phyloP scores from a whole-genome alignment of 2,329 filamentous ascomycete genomes.

The Malbranchea cinnamomea region DNA sequence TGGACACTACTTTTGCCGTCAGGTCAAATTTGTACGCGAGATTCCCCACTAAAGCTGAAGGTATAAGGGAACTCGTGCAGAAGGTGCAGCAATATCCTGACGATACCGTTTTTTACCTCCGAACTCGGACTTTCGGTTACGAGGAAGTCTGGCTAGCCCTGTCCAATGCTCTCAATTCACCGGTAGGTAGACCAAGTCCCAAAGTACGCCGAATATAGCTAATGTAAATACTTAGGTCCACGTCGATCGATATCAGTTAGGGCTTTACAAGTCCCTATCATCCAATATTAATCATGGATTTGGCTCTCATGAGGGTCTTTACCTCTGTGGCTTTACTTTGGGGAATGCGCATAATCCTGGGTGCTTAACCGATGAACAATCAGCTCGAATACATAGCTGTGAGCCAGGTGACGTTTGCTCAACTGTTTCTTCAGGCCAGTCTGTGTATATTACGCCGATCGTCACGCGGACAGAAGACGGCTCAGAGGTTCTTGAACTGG shows the following conservation, averaged over 20 bases:
- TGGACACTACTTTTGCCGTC: slow-evolving; percentile 68
- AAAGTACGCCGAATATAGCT: too few species aligned
- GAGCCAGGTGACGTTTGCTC: slow-evolving; percentile 47
- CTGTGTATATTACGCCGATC: slow-evolving; percentile 67
- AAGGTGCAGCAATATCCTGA: slow-evolving; percentile 54
- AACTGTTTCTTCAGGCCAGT: slow-evolving; percentile 29
- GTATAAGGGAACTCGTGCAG: slow-evolving; percentile 55
- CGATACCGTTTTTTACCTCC: slow-evolving; percentile 68
- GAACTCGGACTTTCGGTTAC: slow-evolving; percentile 86
- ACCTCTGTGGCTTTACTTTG: slow-evolving; percentile 56
- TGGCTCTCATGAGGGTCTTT: slow-evolving; percentile 44
- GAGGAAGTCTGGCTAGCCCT: slow-evolving; percentile 84
- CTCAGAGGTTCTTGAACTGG: slow-evolving; percentile 53
- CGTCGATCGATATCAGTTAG: slow-evolving; percentile 64
- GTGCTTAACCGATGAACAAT: slow-evolving; percentile 49
- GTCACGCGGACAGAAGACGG: slow-evolving; percentile 45
- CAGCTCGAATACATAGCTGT: slow-evolving; percentile 67
- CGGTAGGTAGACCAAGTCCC: slow-evolving; percentile 31
- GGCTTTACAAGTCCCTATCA: slow-evolving; percentile 52
- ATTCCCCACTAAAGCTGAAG: slow-evolving; percentile 56
- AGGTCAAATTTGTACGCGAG: slow-evolving; percentile 33
- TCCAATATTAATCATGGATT: slow-evolving; percentile 27
- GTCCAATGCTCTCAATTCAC: slow-evolving; percentile 51
- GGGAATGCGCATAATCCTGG: slow-evolving; percentile 58
- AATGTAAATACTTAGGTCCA: slow-evolving; percentile 44